These are phyloP conservation scores for Moniliella sp. DNA, from an alignment of 1,284 basidiomycete genomes.

Conservation along the genomic window DNA sequence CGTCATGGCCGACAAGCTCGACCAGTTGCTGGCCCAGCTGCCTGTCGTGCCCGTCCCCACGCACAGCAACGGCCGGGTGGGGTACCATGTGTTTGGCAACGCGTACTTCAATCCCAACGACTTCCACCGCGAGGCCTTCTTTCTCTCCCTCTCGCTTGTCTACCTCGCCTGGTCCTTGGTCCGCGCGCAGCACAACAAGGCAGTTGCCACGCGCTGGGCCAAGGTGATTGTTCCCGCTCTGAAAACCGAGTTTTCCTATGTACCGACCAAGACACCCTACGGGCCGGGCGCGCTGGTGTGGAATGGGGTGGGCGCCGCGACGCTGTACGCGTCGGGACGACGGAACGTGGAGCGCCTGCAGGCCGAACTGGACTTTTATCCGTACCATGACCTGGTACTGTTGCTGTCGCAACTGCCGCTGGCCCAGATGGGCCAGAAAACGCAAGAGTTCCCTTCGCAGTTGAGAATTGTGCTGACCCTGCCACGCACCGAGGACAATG, in stretches of 20 bases:
- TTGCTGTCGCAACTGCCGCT: no score
- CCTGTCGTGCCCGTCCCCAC: no score
- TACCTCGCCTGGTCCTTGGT: constrained; percentile 14
- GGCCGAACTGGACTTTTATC: no score
- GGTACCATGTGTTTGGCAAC: neutral
- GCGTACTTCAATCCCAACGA: constrained; percentile 1
- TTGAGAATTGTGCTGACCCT: no score
- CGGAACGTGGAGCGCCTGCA: constrained; percentile 16
- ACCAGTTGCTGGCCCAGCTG: no score
- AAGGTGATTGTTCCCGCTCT: constrained; percentile 8
- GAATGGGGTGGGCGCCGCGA: constrained; percentile 23
- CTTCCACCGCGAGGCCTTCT: constrained; percentile 13
- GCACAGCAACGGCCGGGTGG: no score
- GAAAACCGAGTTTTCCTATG: constrained; percentile 6
- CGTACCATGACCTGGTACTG: no score
- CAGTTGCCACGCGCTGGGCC: constrained; percentile 9
- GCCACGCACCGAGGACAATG: constrained; percentile 6
- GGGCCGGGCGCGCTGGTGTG: constrained; percentile 8
- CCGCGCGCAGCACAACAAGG: constrained; percentile 13
- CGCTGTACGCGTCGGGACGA: constrained; percentile 26
- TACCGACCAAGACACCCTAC: neutral
- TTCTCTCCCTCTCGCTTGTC: constrained; percentile 9
- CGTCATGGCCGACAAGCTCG: no score
- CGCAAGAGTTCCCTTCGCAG: no score
- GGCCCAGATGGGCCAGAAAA: no score